A percentile compares a stretch with the other conserved stretches of the same genome.
These are phyloP conservation scores for Quercus parvula DNA, from an alignment of 306 rosid genomes.

Conservation along the genomic window DNA sequence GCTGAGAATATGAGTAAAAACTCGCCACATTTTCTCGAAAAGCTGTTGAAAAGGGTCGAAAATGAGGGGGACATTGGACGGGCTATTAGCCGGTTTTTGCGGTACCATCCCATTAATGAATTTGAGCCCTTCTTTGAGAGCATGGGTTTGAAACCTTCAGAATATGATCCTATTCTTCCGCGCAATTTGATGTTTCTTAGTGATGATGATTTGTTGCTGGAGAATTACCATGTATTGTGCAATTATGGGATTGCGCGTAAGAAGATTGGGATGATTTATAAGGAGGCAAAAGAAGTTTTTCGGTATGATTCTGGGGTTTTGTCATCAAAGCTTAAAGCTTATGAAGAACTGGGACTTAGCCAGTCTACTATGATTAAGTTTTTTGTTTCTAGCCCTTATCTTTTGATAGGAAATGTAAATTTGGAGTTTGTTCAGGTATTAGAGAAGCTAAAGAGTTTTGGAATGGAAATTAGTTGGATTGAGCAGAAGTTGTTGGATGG, in stretches of 20 bases:
- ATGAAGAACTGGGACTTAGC: constrained; percentile 50
- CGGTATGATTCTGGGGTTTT: constrained; percentile 43
- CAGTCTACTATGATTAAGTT: constrained; percentile 22
- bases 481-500: constrained; percentile 34
- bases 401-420: constrained; percentile 61
- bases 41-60: constrained; percentile 38
- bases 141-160: constrained; percentile 66
- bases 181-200: constrained; percentile 46
- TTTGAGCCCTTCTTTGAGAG: constrained; percentile 90
- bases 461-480: constrained; percentile 49
- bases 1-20: constrained; percentile 81
- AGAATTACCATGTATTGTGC: constrained; percentile 50
- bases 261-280: constrained; percentile 57
- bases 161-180: constrained; percentile 58
- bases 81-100: constrained; percentile 42
- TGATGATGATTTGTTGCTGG: constrained; percentile 57
- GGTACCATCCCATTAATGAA: constrained; percentile 80
- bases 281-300: constrained; percentile 44
- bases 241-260: constrained; percentile 57
- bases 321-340: constrained; percentile 46
- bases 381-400: constrained; percentile 47
- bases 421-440: constrained; percentile 43
- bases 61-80: constrained; percentile 18
- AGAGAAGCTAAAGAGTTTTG: constrained; percentile 42
- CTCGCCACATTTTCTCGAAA: constrained; percentile 53